Evolutionary conservation across 441 rosid species (phyloP), one percentile per base, ranked within the genome.

Genomic region (Eugenia klotzschiana): DNA sequence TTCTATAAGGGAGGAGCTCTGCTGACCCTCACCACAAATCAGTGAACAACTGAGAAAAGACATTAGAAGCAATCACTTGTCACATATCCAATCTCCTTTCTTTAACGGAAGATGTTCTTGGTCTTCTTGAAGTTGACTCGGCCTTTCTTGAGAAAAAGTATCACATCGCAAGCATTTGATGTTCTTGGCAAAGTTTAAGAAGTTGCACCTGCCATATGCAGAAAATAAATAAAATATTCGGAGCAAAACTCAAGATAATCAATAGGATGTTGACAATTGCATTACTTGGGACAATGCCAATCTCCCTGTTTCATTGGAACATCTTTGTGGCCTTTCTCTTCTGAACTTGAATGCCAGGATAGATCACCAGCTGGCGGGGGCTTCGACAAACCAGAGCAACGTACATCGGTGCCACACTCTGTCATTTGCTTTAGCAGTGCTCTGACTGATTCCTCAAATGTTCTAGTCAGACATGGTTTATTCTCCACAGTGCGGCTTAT

Each of bases 81-180:
- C 90, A 83, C 96, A 96, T 79, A 93, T 87, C 99, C 99, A 96
- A 83, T 96, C 99, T 84, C 99, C 99, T 89, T 92, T 94, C 92
- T 96, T 96, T 86, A 93, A 74, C 5, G 95, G 98, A 77, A 93
- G 94, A 88, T 93, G 91, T 80, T 94, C 93, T 84, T 89, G 92
- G 85, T 92, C 93, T 87, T 90, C 92, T 56, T 82, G 85, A 49
- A 94, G 87, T 84, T 89, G 93, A 87, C 86, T 89, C 57, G 94
- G 81, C 86, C 90, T 94, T 85, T 94, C 98, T 86, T 91, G 89
- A 29, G 81, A 91, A 53, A 94, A 88, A 60, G 84, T 83, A 87
- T 89, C 91, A 84, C 96, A 94, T 4, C 90, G 87, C 89, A 94
- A 89, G 87, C 98, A 96, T 85, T 89, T 94, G 57, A 94, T 87